A percentile compares a stretch with the other conserved stretches of the same genome.
phyloP scores from a whole-genome alignment of 371 early-diverging fungal species.

The Rhizopus arrhizus region DNA sequence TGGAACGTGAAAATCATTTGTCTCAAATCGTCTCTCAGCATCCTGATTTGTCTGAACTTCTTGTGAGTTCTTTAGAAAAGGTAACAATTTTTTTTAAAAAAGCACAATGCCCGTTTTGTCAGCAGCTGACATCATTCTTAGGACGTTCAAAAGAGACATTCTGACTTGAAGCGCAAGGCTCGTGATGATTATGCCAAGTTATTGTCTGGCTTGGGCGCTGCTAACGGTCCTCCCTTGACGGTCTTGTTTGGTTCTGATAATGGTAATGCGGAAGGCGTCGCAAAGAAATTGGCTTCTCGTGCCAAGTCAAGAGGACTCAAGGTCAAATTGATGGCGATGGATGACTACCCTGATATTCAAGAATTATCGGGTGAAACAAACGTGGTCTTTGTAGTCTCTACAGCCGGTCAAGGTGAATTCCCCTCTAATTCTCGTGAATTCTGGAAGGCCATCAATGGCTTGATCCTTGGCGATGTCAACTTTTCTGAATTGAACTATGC shows the following conservation, averaged over 20 bases:
- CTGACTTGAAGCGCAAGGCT: slow-evolving; percentile 52
- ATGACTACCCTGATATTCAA: slow-evolving; percentile 74
- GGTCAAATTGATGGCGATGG: slow-evolving; percentile 77
- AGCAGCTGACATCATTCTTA: slow-evolving; percentile 14
- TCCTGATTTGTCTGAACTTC: slow-evolving; percentile 61
- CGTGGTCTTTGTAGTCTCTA: slow-evolving; percentile 76
- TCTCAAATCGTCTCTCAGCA: slow-evolving; percentile 68
- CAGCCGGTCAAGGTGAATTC: slow-evolving; percentile 96
- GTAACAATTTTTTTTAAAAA: slow-evolving; percentile 35
- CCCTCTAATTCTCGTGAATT: slow-evolving; percentile 88
- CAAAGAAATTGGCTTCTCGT: slow-evolving; percentile 79
- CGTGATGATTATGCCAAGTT: slow-evolving; percentile 72
- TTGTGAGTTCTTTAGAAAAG: slow-evolving; percentile 55
- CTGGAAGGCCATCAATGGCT: slow-evolving; percentile 71
- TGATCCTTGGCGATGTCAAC: slow-evolving; percentile 62
- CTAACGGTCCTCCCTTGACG: slow-evolving; percentile 78
- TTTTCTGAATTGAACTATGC: slow-evolving; percentile 71
- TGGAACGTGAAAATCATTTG: slow-evolving; percentile 82
- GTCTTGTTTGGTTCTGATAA: slow-evolving; percentile 91
- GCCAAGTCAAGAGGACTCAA: slow-evolving; percentile 80
- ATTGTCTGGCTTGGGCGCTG: slow-evolving; percentile 64
- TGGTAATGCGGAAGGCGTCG: slow-evolving; percentile 84
- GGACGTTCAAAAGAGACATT: slow-evolving; percentile 57
- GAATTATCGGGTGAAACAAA: slow-evolving; percentile 77
- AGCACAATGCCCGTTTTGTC: background rate